Base-by-base conservation (phyloP, 352 stramenopile species). In the Pythium dissotocum region DNA sequence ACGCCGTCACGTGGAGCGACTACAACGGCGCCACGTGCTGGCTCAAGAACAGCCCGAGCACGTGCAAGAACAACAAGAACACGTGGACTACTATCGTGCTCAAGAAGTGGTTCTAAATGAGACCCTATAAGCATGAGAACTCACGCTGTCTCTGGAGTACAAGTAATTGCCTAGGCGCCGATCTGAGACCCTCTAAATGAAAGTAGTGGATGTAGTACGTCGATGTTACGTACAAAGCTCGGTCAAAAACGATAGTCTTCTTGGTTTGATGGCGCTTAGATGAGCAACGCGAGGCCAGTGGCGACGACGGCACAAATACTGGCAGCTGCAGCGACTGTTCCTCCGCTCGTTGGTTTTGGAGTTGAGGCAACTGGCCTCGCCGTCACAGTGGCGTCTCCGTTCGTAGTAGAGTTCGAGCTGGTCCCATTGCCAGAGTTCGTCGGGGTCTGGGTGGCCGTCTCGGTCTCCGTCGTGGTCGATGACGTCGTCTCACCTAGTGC, bases 11-110 rank as follows among this genome's bases (percentile, higher is more conserved):
- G 0, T 90, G 82, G 82, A 83, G 53, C 9, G 74, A 75, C 56
- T 75, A 71, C 65, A 86, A 83, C 54, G 65, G 74, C 16, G 81
- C 79, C 6, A 88, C 77, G 9, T 88, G 81, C 61, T 89, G 75
- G 70, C 56, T 76, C 42, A 76, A 76, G 61, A 42, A 2, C 36
- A 42, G 36, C 36, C 36, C 36, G 9, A 42, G 36, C 36, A 10
- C 36, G 36, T 42, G 36, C 8, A 42, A 38, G 33, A 38, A 3
- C 36, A 42, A 42, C 5, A 42, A 42, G 9, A 13, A 13, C 36
- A 42, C 36, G 36, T 42, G 14, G 6, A 16, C 36, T 6, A 2
- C 10, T 10, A 42, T 42, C 36, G 14, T 42, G 6, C 36, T 42
- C 36, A 6, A 10, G 4, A 6, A 42, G 36, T 42, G 36, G 36